Conservation (phyloP, 1,284 basidiomycete genomes). For the Phlebopus sp. region DNA sequence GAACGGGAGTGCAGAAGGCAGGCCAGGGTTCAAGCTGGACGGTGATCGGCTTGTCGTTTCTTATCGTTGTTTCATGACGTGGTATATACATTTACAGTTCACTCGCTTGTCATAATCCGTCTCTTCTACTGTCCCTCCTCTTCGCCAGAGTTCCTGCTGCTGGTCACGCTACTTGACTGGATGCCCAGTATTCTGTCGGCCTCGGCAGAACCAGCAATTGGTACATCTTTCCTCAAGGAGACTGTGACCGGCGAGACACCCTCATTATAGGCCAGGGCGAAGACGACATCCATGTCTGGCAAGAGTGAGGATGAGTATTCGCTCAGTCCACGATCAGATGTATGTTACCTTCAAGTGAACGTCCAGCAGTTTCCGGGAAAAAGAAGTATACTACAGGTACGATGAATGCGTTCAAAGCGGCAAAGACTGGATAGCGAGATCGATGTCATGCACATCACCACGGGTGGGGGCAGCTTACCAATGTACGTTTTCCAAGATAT, state of each 20-base stretch:
- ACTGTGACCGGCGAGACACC: slow-evolving; percentile 55
- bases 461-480: slow-evolving; percentile 31
- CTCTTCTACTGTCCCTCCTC: not conserved
- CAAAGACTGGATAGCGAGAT: slow-evolving; percentile 47
- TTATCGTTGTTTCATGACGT: too few species aligned
- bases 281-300: slow-evolving; percentile 64
- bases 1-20: slow-evolving; percentile 45
- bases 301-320: slow-evolving; percentile 6
- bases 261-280: slow-evolving; percentile 56
- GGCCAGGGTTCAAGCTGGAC: slow-evolving; percentile 35
- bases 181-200: slow-evolving; percentile 51
- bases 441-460: not conserved
- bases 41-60: not conserved
- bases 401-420: slow-evolving; percentile 57
- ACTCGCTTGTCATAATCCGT: not conserved
- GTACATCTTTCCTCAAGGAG: slow-evolving; percentile 55
- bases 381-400: slow-evolving; percentile 60
- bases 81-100: too few species aligned
- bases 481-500: slow-evolving; percentile 66
- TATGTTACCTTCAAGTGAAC: slow-evolving; percentile 52
- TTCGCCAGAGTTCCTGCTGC: slow-evolving; percentile 1
- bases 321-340: not conserved
- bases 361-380: slow-evolving; percentile 68
- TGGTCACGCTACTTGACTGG: slow-evolving; percentile 9
- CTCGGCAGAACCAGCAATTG: slow-evolving; percentile 50